Evolutionary conservation across 176 grass and related monocot species (phyloP), one percentile per base, ranked within the genome.

Genomic region (Alopecurus myosuroides): DNA sequence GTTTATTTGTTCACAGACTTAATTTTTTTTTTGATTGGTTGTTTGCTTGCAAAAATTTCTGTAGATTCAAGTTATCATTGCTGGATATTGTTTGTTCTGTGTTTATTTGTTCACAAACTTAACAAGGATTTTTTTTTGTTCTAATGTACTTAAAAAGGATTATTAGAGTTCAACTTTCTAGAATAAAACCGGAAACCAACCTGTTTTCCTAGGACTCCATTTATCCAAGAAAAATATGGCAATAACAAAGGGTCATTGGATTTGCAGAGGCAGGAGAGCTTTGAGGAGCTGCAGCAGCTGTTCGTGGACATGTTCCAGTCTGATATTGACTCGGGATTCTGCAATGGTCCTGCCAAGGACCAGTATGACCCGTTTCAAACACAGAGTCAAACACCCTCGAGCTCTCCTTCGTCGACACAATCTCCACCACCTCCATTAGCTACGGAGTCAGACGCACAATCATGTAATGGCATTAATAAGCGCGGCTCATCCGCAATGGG

Each of bases 221-320:
- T 76, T 13, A 85, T 86, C 42, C 40, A 87, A 90, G 71, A 53
- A 70, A 80, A 78, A 65, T 44, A 78, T 85, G 64, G 61, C 19
- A 79, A 45, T 63, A 72, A 33, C 64, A 74, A 6, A 45, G 9
- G n/a, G 20, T 17, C 40, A 15, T 81, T 81, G 52, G 53, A 80
- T 92, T 87, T 77, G 71, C 88, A 98, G 96, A 87, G 90, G 46
- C 85, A 89, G 46, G 93, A 94, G 78, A 98, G 88, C 89, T 94
- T 98, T 48, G 92, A 97, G 79, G 95, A 97, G 48, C 75, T 97
- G 55, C 95, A 97, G 85, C 92, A 84, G 70, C 56, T 97, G 70
- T 97, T 97, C 11, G 88, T 94, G 55, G 92, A 97, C 56, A 92
- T 97, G 90, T 97, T 97, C 80, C 95, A 91, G 78, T 84, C 84